These are phyloP conservation scores for Lepidium africanum DNA, from an alignment of 345 rosid species.

Conservation along the genomic window DNA sequence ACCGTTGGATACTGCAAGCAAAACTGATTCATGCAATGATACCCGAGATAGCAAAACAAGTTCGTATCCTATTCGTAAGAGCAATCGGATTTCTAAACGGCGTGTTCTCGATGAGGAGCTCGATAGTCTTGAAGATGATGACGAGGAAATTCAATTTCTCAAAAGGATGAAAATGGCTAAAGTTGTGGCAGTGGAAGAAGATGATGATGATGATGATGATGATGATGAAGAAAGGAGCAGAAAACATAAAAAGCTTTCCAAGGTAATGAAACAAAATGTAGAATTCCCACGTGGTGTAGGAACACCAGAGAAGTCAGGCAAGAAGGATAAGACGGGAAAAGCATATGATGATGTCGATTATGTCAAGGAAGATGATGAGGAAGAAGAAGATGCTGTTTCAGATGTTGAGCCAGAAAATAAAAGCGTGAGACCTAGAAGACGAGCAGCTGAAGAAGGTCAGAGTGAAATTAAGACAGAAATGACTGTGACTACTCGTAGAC, in stretches of 20 bases:
- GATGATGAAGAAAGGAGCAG: constrained; percentile 49
- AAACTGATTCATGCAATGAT: constrained; percentile 35
- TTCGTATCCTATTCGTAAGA: constrained; percentile 54
- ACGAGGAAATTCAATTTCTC: constrained; percentile 70
- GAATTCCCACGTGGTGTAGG: constrained; percentile 7
- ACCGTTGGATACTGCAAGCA: constrained; percentile 47
- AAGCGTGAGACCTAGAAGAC: constrained; percentile 42
- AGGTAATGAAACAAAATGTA: constrained; percentile 26
- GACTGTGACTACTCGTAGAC: constrained; percentile 78
- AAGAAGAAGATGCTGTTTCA: constrained; percentile 28
- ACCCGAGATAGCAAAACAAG: constrained; percentile 47
- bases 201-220: constrained; percentile 53
- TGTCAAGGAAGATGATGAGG: constrained; percentile 51
- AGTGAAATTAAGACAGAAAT: constrained; percentile 39
- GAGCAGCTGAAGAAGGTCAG: constrained; percentile 46
- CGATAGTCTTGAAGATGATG: constrained; percentile 58
- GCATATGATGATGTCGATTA: constrained; percentile 46
- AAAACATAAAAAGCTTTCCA: constrained; percentile 57
- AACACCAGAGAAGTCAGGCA: constrained; percentile 22
- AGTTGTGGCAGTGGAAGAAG: constrained; percentile 33
- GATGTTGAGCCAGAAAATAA: constrained; percentile 44
- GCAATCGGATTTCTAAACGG: constrained; percentile 67
- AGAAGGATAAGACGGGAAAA: constrained; percentile 38
- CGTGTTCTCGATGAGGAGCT: constrained; percentile 59
- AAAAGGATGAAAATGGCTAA: constrained; percentile 62